These are phyloP conservation scores for Stagonosporopsis vannaccii DNA, from an alignment of 2,329 filamentous ascomycete species.

Conservation along the genomic window DNA sequence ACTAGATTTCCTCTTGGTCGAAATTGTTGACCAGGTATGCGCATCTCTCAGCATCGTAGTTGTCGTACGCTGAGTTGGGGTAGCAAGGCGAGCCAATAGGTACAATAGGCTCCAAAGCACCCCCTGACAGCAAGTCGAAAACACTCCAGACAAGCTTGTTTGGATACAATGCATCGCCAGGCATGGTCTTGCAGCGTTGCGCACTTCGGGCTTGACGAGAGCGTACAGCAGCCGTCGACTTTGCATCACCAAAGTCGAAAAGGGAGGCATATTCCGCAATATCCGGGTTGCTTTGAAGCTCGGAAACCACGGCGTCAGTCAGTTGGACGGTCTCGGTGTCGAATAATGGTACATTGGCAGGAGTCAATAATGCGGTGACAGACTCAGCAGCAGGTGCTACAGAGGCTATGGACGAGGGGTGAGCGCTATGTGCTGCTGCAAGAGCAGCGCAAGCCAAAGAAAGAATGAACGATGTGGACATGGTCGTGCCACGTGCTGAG, in stretches of 20 bases:
- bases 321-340: constrained; percentile 32
- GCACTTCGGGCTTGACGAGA: constrained; percentile 20
- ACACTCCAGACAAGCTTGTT: constrained; percentile 28
- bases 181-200: constrained; percentile 38
- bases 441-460: constrained; percentile 26
- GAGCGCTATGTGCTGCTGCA: constrained; percentile 22
- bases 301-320: constrained; percentile 33
- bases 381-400: constrained; percentile 38
- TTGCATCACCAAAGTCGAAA: constrained; percentile 48
- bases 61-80: constrained; percentile 35
- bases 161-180: constrained; percentile 37
- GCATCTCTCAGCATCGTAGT: constrained; percentile 38
- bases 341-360: constrained; percentile 34
- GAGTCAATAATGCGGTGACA: constrained; percentile 25
- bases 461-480: constrained; percentile 26
- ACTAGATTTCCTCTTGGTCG: constrained; percentile 32
- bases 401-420: constrained; percentile 26
- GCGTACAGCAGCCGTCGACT: constrained; percentile 10
- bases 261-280: constrained; percentile 32
- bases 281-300: constrained; percentile 25
- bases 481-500: constrained; percentile 4
- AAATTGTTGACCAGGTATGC: constrained; percentile 27
- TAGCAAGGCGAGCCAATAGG: constrained; percentile 42
- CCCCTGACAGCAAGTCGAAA: constrained; percentile 33
- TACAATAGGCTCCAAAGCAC: constrained; percentile 35